Base-by-base conservation (phyloP, 2,329 filamentous ascomycete species). In the Aureobasidium melanogenum region DNA sequence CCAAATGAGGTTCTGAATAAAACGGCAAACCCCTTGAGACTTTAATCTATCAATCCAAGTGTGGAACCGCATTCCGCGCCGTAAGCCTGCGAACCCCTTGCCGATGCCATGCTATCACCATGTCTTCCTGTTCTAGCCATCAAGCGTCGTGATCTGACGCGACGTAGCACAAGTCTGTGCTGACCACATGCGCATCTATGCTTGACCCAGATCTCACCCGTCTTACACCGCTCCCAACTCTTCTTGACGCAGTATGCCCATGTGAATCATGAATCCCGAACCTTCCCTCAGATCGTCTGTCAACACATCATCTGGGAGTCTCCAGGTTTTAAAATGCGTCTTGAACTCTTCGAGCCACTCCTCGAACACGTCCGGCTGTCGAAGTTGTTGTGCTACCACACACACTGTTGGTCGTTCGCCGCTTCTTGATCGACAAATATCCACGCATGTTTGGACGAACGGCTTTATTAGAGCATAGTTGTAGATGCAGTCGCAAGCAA, bases 401-500 rank as follows among this genome's bases (percentile, higher is more conserved):
- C 89, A 92, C 0, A 96, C 66, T 5, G 89, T 88, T 2, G 88
- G 82, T 50, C 62, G 68, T 8, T 60, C 38, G 7, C 61, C 60
- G 12, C 32, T 28, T 38, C 86, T 79, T 17, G 93, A 73, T 10
- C 76, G 76, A 73, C 91, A 96, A 26, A 86, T 80, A 64, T 95
- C 88, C 6, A 79, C 84, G 71, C 89, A 96, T 0, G 90, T 88
- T 67, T 87, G 83, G n/a, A 94, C 88, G 52, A 97, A 83, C 0
- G 92, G 91, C 46, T 83, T 77, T 26, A 97, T 84, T 3, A 97
- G 82, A 2, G 88, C 84, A 66, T 96, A 89, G 74, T 97, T 99
- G 78, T 95, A 99, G 67, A 99, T 88, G 73, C 92, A 97, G 73
- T 99, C 94, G 70, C 91, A 96, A 4, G 91, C 91, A 38, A 97